Evolutionary conservation across 306 rosid species (phyloP).

Genomic region (Glycine latifolia): DNA sequence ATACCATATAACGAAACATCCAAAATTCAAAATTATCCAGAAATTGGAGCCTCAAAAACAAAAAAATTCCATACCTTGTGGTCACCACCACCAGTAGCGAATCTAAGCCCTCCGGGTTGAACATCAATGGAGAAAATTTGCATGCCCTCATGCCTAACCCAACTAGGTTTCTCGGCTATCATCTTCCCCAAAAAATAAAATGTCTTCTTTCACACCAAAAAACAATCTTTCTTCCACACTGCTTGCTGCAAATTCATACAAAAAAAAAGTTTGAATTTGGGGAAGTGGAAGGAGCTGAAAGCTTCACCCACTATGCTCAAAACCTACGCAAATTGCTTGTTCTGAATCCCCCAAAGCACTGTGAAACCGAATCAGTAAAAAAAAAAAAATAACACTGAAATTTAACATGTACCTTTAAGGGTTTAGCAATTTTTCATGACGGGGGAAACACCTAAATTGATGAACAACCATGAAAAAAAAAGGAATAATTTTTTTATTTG

Average conservation of each 20-base stretch:
- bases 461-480: background rate
- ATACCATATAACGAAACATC: background rate
- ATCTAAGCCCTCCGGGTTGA: constrained; percentile 92
- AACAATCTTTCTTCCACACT: constrained; percentile 26
- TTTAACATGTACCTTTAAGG: constrained; percentile 32
- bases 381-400: background rate
- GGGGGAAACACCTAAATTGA: constrained; percentile 33
- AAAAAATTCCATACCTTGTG: constrained; percentile 70
- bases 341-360: constrained; percentile 30
- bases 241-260: constrained; percentile 19
- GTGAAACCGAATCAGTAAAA: constrained; percentile 37
- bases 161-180: constrained; percentile 95
- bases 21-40: constrained; percentile 29
- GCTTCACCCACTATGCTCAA: constrained; percentile 40
- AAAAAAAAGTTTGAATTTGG: background rate
- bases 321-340: constrained; percentile 41
- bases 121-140: constrained; percentile 98
- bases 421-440: constrained; percentile 21
- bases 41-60: constrained; percentile 31
- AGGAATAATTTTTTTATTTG: background rate
- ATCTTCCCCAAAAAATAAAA: constrained; percentile 46
- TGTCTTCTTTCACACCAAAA: constrained; percentile 40
- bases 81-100: constrained; percentile 99
- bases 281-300: constrained; percentile 33
- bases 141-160: constrained; percentile 98